These are phyloP conservation scores for Pseudogymnoascus sp. DNA, from an alignment of 2,329 filamentous ascomycete species.

Conservation along the genomic window DNA sequence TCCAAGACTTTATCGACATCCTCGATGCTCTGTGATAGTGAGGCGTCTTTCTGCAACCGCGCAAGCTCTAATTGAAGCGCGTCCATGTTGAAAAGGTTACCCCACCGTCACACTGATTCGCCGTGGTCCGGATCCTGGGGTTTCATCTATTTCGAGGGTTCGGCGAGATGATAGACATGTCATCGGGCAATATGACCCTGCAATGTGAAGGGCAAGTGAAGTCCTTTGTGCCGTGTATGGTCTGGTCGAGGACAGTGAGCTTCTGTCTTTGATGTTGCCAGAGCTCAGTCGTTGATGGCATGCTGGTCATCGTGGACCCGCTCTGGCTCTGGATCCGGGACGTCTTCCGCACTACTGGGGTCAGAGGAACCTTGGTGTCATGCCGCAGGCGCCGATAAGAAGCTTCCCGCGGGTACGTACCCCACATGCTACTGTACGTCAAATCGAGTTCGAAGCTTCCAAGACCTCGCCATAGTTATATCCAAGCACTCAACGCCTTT, in stretches of 20 bases:
- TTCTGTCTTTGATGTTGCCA: not conserved
- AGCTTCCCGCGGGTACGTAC: conserved; percentile 3
- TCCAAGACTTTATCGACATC: conserved; percentile 81
- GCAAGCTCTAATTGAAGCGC: conserved; percentile 24
- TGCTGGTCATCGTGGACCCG: conserved; percentile 6
- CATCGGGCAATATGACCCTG: not conserved
- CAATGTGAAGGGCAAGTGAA: not conserved
- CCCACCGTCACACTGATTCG: conserved; percentile 14
- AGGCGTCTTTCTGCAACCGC: conserved; percentile 25
- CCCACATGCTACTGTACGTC: conserved; percentile 6
- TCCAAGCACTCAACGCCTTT: not conserved
- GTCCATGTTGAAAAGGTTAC: conserved; percentile 24
- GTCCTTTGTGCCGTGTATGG: not conserved
- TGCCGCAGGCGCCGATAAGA: not conserved
- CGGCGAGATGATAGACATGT: conserved; percentile 7
- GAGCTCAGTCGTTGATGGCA: not conserved
- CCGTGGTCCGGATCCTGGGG: not conserved
- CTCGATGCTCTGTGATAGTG: conserved; percentile 37
- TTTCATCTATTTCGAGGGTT: not conserved
- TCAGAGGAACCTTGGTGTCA: conserved; percentile 8
- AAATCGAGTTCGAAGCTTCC: conserved; percentile 3
- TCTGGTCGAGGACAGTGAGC: not conserved
- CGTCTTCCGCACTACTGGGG: conserved; percentile 6
- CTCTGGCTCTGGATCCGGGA: conserved; percentile 8
- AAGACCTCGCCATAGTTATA: not conserved